Conservation (phyloP, 352 stramenopile genomes). For the Phytophthora megakarya region DNA sequence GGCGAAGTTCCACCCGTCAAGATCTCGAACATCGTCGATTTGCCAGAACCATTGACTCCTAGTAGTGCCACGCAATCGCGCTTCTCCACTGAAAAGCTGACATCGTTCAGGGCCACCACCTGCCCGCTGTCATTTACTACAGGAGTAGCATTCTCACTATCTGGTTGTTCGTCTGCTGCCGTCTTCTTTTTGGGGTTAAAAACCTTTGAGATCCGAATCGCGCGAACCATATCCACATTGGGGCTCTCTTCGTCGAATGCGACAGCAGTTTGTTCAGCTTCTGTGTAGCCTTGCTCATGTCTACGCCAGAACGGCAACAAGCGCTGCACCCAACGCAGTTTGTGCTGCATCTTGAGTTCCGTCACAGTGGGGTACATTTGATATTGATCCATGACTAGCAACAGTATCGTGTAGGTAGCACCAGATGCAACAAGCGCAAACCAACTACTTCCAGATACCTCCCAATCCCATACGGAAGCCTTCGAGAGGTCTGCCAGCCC, state of each 20-base stretch:
- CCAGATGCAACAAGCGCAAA: conserved; percentile 47
- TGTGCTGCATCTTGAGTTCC: conserved; percentile 36
- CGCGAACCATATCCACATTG: conserved; percentile 49
- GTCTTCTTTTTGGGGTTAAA: conserved; percentile 51
- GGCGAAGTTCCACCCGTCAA: conserved; percentile 91
- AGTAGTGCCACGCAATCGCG: conserved; percentile 93
- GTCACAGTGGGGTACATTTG: conserved; percentile 78
- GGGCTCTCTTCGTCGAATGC: conserved; percentile 37
- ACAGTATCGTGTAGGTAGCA: conserved; percentile 51
- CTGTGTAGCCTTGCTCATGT: conserved; percentile 27
- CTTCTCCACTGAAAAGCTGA: conserved; percentile 85
- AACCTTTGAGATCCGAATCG: conserved; percentile 59
- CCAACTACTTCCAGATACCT: conserved; percentile 48
- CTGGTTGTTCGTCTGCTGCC: conserved; percentile 1
- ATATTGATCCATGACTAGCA: conserved; percentile 61
- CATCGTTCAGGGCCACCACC: conserved; percentile 70
- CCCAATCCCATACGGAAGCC: conserved; percentile 56
- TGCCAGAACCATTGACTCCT: conserved; percentile 95
- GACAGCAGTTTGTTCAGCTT: conserved; percentile 27
- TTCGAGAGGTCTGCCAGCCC: neutral
- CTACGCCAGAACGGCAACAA: conserved; percentile 26
- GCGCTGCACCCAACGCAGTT: conserved; percentile 26
- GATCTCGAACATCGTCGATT: conserved; percentile 97
- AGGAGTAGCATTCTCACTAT: conserved; percentile 24
- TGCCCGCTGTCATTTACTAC: conserved; percentile 50